These are phyloP conservation scores for Galerina sulciceps DNA, from an alignment of 768 basidiomycete species.

Conservation along the genomic window DNA sequence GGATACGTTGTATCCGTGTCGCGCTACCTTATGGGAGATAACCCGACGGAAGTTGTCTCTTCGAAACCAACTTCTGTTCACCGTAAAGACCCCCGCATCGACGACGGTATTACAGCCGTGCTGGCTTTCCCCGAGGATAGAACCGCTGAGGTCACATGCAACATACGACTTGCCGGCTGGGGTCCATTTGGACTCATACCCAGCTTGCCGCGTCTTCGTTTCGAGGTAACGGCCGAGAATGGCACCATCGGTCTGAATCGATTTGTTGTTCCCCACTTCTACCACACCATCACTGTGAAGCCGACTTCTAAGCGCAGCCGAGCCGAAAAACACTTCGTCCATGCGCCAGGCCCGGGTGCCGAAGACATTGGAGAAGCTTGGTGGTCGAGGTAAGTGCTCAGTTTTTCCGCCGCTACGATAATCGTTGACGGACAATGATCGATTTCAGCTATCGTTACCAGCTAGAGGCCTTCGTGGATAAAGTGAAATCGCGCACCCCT, in stretches of 20 bases:
- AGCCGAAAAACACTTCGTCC: conserved; percentile 51
- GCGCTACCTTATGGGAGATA: conserved; percentile 22
- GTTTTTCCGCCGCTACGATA: too few relatives aligned
- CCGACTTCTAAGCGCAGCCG: conserved; percentile 32
- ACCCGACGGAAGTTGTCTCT: neutral
- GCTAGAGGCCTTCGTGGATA: conserved; percentile 68
- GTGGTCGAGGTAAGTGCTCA: conserved; percentile 48
- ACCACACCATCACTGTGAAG: conserved; percentile 47
- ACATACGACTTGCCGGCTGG: conserved; percentile 32
- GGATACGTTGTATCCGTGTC: conserved; percentile 14
- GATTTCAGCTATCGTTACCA: conserved; percentile 45
- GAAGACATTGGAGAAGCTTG: conserved; percentile 46
- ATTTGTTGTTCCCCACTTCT: conserved; percentile 28
- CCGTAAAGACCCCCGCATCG: conserved; percentile 41
- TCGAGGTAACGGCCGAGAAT: too few relatives aligned
- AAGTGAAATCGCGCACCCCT: conserved; percentile 52
- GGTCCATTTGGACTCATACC: conserved; percentile 42
- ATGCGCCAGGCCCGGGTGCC: conserved; percentile 39
- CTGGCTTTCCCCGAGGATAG: conserved; percentile 30
- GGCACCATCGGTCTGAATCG: too few relatives aligned
- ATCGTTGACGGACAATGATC: too few relatives aligned
- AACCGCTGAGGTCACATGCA: too few relatives aligned
- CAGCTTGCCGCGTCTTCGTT: conserved; percentile 6
- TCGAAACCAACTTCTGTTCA: conserved; percentile 36
- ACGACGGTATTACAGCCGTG: conserved; percentile 43